These are phyloP conservation scores for Pythium oligandrum DNA, from an alignment of 352 stramenopile genomes.

Conservation along the genomic window DNA sequence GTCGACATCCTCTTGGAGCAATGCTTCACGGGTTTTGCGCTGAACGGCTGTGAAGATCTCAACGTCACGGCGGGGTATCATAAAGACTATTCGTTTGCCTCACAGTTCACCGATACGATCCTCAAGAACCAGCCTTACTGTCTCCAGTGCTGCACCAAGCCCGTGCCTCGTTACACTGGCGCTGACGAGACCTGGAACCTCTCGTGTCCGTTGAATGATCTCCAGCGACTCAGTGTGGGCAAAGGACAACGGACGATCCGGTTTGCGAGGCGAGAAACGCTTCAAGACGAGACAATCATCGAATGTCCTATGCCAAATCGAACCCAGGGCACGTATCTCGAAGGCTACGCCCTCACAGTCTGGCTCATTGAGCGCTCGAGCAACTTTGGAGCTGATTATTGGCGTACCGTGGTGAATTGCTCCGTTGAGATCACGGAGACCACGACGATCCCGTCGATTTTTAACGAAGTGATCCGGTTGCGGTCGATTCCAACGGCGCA, in stretches of 20 bases:
- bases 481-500: conserved; percentile 38
- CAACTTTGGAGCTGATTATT: conserved; percentile 48
- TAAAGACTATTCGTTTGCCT: conserved; percentile 51
- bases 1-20: conserved; percentile 35
- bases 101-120: conserved; percentile 46
- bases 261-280: conserved; percentile 52
- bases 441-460: conserved; percentile 24
- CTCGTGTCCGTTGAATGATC: conserved; percentile 56
- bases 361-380: conserved; percentile 46
- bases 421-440: conserved; percentile 51
- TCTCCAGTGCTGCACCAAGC: conserved; percentile 69
- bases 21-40: conserved; percentile 58
- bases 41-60: conserved; percentile 51
- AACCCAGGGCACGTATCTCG: conserved; percentile 43
- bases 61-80: conserved; percentile 33
- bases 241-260: conserved; percentile 46
- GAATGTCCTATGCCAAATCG: conserved; percentile 55
- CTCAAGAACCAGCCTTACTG: conserved; percentile 45
- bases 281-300: conserved; percentile 43
- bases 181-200: conserved; percentile 79
- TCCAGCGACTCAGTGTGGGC: conserved; percentile 66
- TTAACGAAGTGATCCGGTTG: conserved; percentile 56
- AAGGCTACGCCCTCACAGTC: conserved; percentile 49
- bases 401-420: conserved; percentile 67
- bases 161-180: conserved; percentile 32